phyloP scores from a whole-genome alignment of 257 asterid species.

The Petrea volubilis region DNA sequence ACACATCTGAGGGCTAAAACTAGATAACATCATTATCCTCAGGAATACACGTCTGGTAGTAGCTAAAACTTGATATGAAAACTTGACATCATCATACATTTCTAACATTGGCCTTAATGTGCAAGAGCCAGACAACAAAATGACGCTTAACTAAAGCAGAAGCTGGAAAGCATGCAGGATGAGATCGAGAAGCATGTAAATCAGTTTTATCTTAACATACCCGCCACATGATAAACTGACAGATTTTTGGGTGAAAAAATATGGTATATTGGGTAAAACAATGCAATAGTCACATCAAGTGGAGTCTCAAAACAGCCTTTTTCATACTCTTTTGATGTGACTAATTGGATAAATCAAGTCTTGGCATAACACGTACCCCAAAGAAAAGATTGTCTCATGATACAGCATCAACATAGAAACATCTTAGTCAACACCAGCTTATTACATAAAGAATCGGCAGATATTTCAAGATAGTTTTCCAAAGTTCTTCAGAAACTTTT shows the following conservation, averaged over 20 bases:
- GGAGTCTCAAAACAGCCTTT: background rate
- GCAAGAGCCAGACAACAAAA: no score
- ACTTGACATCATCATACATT: no score
- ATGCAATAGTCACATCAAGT: slow-evolving; percentile 1
- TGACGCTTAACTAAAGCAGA: no score
- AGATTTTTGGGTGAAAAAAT: background rate
- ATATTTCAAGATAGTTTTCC: background rate
- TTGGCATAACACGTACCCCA: background rate
- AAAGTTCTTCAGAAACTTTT: background rate
- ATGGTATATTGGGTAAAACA: background rate
- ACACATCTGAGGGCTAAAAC: no score
- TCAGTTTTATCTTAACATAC: background rate
- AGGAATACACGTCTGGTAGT: no score
- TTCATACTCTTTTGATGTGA: background rate
- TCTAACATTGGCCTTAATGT: no score
- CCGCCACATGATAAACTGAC: background rate
- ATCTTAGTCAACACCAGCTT: background rate
- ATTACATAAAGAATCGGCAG: background rate
- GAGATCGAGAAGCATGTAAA: background rate
- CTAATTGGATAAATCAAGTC: background rate
- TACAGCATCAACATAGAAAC: background rate
- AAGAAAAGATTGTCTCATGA: background rate
- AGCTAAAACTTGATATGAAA: no score
- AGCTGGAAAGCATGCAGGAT: background rate
- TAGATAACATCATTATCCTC: no score